phyloP scores from a whole-genome alignment of 192 early-diverging fungal species.

The Coemansia sp. region DNA sequence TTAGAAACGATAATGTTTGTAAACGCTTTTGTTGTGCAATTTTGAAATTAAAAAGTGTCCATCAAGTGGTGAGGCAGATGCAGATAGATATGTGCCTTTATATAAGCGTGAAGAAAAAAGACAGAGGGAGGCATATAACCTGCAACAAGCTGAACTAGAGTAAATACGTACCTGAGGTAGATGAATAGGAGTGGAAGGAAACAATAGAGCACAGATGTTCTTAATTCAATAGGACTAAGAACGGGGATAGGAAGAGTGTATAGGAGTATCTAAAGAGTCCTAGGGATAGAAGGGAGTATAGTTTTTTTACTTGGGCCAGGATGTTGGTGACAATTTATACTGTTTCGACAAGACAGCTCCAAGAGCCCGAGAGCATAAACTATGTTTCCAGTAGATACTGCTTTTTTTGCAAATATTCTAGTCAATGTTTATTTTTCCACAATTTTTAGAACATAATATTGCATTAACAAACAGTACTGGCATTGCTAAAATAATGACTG shows the following conservation, averaged over 20 bases:
- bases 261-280: neutral
- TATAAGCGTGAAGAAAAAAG: too few species aligned
- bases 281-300: neutral
- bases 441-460: neutral
- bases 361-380: neutral
- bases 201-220: neutral
- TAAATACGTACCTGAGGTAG: neutral
- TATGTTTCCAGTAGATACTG: neutral
- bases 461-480: neutral
- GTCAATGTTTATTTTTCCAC: neutral
- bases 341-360: neutral
- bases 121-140: too few species aligned
- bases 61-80: too few species aligned
- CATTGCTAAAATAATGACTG: too few species aligned
- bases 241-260: neutral
- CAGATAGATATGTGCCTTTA: too few species aligned
- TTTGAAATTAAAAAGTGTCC: too few species aligned
- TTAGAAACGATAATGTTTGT: too few species aligned
- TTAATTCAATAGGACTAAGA: constrained; percentile 1
- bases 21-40: too few species aligned
- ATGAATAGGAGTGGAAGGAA: constrained; percentile 6
- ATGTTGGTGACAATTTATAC: constrained; percentile 1
- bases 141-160: too few species aligned
- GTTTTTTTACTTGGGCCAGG: neutral
- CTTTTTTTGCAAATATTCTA: neutral